phyloP scores from a whole-genome alignment of 2,329 filamentous ascomycete genomes.

The Pseudomassariella vexata region DNA sequence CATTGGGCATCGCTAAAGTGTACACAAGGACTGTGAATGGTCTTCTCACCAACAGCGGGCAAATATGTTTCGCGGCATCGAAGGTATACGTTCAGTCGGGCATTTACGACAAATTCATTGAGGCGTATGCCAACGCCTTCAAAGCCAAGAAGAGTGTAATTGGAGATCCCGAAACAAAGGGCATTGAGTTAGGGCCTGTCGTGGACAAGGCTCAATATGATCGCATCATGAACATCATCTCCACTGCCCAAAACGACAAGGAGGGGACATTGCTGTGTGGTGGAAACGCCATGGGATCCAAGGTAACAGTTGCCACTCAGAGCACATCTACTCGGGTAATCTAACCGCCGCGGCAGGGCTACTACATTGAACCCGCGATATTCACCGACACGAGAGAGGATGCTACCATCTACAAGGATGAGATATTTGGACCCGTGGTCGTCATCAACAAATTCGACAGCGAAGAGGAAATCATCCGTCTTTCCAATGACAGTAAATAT shows the following conservation, averaged over 20 bases:
- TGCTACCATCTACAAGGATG: constrained; percentile 42
- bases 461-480: constrained; percentile 48
- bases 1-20: too few relatives aligned
- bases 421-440: constrained; percentile 54
- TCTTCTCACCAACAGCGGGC: constrained; percentile 66
- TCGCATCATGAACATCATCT: constrained; percentile 33
- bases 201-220: constrained; percentile 43
- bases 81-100: constrained; percentile 60
- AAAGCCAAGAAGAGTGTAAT: constrained; percentile 45
- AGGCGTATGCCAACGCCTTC: constrained; percentile 54
- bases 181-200: constrained; percentile 54
- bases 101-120: constrained; percentile 57
- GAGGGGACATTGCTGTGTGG: too few relatives aligned
- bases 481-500: constrained; percentile 48
- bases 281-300: too few relatives aligned
- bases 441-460: constrained; percentile 49
- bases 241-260: too few relatives aligned
- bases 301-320: too few relatives aligned
- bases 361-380: constrained; percentile 39
- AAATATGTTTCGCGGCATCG: constrained; percentile 71
- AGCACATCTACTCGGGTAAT: too few relatives aligned
- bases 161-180: constrained; percentile 54
- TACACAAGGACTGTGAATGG: too few relatives aligned
- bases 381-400: constrained; percentile 36
- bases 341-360: constrained; percentile 29